Evolutionary conservation across 1,139 yeast genomes (phyloP).

Genomic region (Candida gigantensis): DNA sequence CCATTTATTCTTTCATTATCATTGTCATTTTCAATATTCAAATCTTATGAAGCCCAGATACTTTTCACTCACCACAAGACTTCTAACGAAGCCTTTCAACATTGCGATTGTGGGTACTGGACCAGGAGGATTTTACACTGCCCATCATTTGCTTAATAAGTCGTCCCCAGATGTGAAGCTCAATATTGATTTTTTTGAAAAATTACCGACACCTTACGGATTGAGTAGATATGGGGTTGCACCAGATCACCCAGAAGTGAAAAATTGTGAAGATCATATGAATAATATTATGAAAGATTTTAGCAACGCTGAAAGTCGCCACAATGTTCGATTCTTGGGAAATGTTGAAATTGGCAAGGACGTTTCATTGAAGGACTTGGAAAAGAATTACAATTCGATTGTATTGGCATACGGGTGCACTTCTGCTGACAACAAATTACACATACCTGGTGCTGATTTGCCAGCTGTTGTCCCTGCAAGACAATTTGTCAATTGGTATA

Average conservation of each 20-base stretch:
- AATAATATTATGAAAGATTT: conserved; percentile 53
- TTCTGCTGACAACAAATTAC: conserved; percentile 54
- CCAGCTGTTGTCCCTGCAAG: conserved; percentile 81
- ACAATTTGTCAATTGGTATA: conserved; percentile 94
- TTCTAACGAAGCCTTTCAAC: conserved; percentile 20
- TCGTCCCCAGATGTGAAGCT: conserved; percentile 27
- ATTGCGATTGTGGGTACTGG: conserved; percentile 92
- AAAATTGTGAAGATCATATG: conserved; percentile 82
- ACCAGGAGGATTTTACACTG: conserved; percentile 94
- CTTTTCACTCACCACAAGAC: conserved; percentile 9
- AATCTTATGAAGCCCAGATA: conserved; percentile 11
- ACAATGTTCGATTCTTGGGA: conserved; percentile 68
- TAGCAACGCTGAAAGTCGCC: conserved; percentile 15
- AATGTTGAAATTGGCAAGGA: conserved; percentile 68
- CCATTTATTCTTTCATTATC: background rate
- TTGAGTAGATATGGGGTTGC: conserved; percentile 95
- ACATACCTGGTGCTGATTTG: conserved; percentile 60
- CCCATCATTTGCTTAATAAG: conserved; percentile 67
- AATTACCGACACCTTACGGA: conserved; percentile 89
- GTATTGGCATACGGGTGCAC: conserved; percentile 84
- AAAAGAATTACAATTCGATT: conserved; percentile 64
- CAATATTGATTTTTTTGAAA: conserved; percentile 70
- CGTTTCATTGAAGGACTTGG: conserved; percentile 49
- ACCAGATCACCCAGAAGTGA: conserved; percentile 98
- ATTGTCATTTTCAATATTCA: background rate